Evolutionary conservation across 73 alveolate genomes (phyloP).

Genomic region (Paramecium octaurelia): DNA sequence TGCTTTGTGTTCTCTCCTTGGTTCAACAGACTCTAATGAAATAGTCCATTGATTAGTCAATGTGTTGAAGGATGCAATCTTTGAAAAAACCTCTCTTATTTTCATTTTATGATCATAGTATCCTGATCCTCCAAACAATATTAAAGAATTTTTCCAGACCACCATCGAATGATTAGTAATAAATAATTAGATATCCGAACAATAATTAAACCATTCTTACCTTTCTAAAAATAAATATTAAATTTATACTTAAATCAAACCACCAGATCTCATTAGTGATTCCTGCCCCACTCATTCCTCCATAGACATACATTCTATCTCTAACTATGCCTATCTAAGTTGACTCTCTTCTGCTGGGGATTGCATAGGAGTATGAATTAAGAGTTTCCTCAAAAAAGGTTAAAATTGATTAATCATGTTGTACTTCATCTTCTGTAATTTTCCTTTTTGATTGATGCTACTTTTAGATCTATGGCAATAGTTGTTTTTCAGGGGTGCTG

Average conservation of each 20-base stretch:
- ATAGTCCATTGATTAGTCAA: neutral
- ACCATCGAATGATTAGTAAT: conserved; percentile 13
- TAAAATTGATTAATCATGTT: neutral
- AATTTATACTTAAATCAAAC: neutral
- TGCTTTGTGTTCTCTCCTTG: conserved; percentile 51
- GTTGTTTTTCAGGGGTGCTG: neutral
- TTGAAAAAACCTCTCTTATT: neutral
- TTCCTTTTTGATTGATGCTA: neutral
- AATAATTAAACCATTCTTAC: neutral
- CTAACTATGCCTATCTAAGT: neutral
- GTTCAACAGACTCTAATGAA: conserved; percentile 32
- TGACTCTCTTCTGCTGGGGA: conserved; percentile 50
- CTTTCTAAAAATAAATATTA: neutral
- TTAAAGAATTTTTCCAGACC: neutral
- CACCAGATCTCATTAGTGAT: conserved; percentile 8
- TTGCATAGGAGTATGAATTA: neutral
- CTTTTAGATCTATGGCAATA: neutral
- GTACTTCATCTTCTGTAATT: neutral
- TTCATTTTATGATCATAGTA: conserved; percentile 43
- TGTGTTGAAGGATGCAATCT: neutral
- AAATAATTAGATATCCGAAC: neutral
- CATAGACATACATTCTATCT: conserved; percentile 27
- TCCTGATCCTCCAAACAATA: conserved; percentile 20
- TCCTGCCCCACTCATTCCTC: conserved; percentile 56
- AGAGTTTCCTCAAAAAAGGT: conserved; percentile 32